phyloP scores from a whole-genome alignment of 2,329 filamentous ascomycete species.

The Knoxdaviesia capensis region DNA sequence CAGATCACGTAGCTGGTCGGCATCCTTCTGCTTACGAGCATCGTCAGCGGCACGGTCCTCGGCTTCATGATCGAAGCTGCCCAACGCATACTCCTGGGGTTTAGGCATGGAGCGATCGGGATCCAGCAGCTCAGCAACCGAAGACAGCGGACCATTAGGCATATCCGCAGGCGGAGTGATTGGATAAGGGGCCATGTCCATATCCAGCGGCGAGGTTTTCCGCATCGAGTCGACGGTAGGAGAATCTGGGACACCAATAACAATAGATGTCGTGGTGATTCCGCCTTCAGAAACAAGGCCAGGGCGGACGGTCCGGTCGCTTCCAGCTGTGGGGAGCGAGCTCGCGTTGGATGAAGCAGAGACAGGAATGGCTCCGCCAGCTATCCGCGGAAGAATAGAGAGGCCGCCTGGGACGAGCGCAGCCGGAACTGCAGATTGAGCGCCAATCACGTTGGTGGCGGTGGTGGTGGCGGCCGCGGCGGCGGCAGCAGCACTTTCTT shows the following conservation, averaged over 20 bases:
- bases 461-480: background rate
- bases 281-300: too few relatives aligned
- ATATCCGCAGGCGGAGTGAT: slow-evolving; percentile 42
- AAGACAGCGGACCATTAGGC: slow-evolving; percentile 17
- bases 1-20: slow-evolving; percentile 21
- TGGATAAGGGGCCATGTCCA: slow-evolving; percentile 40
- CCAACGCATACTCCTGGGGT: slow-evolving; percentile 36
- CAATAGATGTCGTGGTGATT: background rate
- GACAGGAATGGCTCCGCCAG: too few relatives aligned
- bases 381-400: too few relatives aligned
- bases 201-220: slow-evolving; percentile 37
- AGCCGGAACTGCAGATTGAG: too few relatives aligned
- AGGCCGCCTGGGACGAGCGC: too few relatives aligned
- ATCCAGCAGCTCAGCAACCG: slow-evolving; percentile 29
- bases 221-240: slow-evolving; percentile 24
- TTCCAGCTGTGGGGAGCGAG: slow-evolving; percentile 1
- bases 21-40: slow-evolving; percentile 23
- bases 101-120: slow-evolving; percentile 39
- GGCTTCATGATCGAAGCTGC: slow-evolving; percentile 33
- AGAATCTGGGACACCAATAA: slow-evolving; percentile 17
- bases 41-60: slow-evolving; percentile 24
- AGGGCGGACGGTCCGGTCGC: background rate
- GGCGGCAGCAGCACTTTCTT: background rate
- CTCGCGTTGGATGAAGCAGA: background rate
- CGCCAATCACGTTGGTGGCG: background rate